A percentile compares a stretch with the other conserved stretches of the same genome.
Evolutionary conservation across 1,284 basidiomycete species (phyloP).

Genomic region (Singerocomus inundabilis): DNA sequence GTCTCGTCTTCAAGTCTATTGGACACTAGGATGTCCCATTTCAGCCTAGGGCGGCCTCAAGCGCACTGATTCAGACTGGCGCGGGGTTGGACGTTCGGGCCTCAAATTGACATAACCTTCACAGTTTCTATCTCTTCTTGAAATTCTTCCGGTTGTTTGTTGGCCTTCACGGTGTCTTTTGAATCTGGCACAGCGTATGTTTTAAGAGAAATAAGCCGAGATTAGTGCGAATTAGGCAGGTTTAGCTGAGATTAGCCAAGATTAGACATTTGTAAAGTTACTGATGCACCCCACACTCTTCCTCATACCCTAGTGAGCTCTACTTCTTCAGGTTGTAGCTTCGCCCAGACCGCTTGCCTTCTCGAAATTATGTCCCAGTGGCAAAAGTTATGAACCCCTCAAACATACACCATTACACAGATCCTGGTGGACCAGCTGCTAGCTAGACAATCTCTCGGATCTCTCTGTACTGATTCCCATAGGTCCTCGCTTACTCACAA

Average conservation of each 20-base stretch:
- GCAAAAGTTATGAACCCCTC: constrained; percentile 7
- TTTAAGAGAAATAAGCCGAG: no score
- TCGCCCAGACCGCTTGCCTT: constrained; percentile 9
- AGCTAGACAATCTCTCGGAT: not conserved
- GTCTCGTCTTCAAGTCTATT: constrained; percentile 10
- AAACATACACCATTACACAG: constrained; percentile 8
- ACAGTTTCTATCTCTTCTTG: constrained; percentile 13
- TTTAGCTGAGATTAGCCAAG: constrained; percentile 1
- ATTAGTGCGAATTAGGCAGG: no score
- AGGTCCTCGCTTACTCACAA: not conserved
- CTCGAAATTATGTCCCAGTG: constrained; percentile 13
- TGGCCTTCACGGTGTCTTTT: not conserved
- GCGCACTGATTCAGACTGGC: constrained; percentile 15
- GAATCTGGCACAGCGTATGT: no score
- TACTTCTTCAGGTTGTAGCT: no score
- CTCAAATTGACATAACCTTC: constrained; percentile 19
- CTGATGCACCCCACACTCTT: constrained; percentile 11
- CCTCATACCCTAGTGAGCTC: no score
- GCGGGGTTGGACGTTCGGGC: constrained; percentile 15
- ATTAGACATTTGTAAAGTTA: no score
- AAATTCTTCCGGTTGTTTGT: constrained; percentile 11
- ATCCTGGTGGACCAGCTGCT: constrained; percentile 11
- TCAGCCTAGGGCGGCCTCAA: no score
- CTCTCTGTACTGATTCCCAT: constrained; percentile 8
- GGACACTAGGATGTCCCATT: no score